Evolutionary conservation across 2,329 filamentous ascomycete species (phyloP), one percentile per base, ranked within the genome.

Genomic region (Colletotrichum kahawae): DNA sequence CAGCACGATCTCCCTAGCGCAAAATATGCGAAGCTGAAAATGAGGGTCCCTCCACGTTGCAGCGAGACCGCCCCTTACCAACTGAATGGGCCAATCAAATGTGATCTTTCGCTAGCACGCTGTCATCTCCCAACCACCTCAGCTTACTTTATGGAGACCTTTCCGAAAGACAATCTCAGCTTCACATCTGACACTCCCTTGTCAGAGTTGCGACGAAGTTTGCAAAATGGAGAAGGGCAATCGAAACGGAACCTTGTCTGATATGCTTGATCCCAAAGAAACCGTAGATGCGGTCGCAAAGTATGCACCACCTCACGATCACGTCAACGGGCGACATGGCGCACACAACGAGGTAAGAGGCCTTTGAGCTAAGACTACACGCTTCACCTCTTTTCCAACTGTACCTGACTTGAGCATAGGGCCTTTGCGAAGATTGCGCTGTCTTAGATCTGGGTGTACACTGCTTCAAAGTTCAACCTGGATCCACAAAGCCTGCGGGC

Each of bases 401-500:
- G 14, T 8, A n/a, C 51, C 24, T 56, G 0, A 56, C 12, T n/a
- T 24, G 12, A 43, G 13, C 8, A 36, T 21, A 56, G 60, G 24
- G 59, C 10, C 64, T 72, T 9, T 72, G 70, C 10, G 5, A 51
- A 48, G 51, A 38, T 14, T 72, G 70, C 54, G 27, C 48, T 4
- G 31, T 21, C 5, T 29, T 72, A 4, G 63, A 72, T 10, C 29
- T 72, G 21, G 29, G 36, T 29, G 13, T 70, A 10, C 59, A 70
- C 21, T 38, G 68, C 29, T 70, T 70, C 68, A 70, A 65, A 38
- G 68, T 70, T 38, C 68, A 56, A 43, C 9, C 16, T 8, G 33
- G 33, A 10, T 34, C 59, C 21, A 18, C 33, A 27, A 51, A 14
- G 12, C 18, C 34, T 10, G 31, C 24, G 5, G 38, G 24, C 13